Conservation (phyloP, 2,329 filamentous ascomycete species). For the Cladophialophora chaetospira region DNA sequence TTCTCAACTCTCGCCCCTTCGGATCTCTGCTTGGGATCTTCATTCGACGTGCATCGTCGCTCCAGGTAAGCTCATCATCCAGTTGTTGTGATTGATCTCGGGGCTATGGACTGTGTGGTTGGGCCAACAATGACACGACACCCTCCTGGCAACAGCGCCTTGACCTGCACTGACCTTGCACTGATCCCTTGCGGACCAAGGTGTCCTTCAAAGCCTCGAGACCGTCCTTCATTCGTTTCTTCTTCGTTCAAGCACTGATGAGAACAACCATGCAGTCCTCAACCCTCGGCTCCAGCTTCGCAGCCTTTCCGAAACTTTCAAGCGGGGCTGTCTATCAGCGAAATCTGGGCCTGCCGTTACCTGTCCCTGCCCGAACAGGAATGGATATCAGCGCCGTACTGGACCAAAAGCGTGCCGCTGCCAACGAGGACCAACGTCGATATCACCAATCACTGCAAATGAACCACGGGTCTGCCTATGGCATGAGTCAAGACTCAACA, state of each 20-base stretch:
- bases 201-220: conserved; percentile 23
- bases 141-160: conserved; percentile 19
- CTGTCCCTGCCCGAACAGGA: conserved; percentile 29
- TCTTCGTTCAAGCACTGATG: conserved; percentile 22
- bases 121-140: conserved; percentile 15
- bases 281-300: conserved; percentile 22
- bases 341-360: conserved; percentile 15
- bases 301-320: conserved; percentile 20
- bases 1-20: conserved; percentile 7
- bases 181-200: conserved; percentile 28
- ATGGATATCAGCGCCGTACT: conserved; percentile 58
- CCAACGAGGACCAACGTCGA: conserved; percentile 47
- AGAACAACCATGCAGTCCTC: conserved; percentile 29
- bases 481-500: conserved; percentile 55
- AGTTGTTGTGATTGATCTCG: neutral
- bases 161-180: conserved; percentile 28
- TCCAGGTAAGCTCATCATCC: conserved; percentile 18
- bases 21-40: conserved; percentile 14
- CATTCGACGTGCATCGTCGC: conserved; percentile 4
- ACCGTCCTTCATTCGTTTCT: conserved; percentile 15
- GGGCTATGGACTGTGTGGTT: conserved; percentile 24
- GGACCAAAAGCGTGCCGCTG: conserved; percentile 50
- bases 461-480: conserved; percentile 51
- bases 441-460: conserved; percentile 48
- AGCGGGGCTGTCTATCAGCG: conserved; percentile 23